Percentiles rank a stretch among this genome's conserved stretches.
These are phyloP conservation scores for Xerophyta viscosa DNA, from an alignment of 106 monocot species.

Conservation along the genomic window DNA sequence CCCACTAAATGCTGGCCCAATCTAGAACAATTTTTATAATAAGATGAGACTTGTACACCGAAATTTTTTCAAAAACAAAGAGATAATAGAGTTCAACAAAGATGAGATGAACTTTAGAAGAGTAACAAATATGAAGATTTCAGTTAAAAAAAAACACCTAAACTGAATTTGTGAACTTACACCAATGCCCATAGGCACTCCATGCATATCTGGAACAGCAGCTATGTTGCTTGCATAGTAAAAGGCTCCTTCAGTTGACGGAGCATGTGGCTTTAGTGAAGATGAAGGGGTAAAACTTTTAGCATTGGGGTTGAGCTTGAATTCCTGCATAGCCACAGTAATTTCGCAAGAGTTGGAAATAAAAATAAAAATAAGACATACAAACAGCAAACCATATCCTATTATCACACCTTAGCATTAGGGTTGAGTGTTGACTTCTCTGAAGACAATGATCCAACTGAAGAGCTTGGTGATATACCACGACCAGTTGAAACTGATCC, in stretches of 20 bases:
- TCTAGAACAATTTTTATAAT: slow-evolving; percentile 15
- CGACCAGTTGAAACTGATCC: slow-evolving; percentile 33
- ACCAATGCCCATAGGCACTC: slow-evolving; percentile 50
- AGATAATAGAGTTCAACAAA: no score
- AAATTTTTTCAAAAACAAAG: no score
- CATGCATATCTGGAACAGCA: slow-evolving; percentile 52
- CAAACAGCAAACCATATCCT: neutral
- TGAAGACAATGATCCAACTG: slow-evolving; percentile 65
- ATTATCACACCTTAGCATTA: slow-evolving; percentile 59
- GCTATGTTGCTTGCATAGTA: slow-evolving; percentile 52
- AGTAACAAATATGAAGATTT: no score
- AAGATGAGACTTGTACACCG: neutral
- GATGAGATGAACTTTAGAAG: no score
- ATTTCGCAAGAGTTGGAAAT: neutral
- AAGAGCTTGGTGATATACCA: slow-evolving; percentile 70
- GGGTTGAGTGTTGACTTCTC: slow-evolving; percentile 87
- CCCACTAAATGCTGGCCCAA: slow-evolving; percentile 38
- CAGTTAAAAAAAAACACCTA: neutral
- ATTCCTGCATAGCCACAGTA: slow-evolving; percentile 46
- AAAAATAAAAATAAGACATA: neutral
- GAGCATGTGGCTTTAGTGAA: slow-evolving; percentile 37
- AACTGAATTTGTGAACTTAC: slow-evolving; percentile 22
- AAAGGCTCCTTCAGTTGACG: slow-evolving; percentile 41
- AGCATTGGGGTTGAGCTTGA: slow-evolving; percentile 91
- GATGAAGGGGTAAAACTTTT: slow-evolving; percentile 69